Conservation (phyloP, 169 alveolate species). For the Babesia caballi region DNA sequence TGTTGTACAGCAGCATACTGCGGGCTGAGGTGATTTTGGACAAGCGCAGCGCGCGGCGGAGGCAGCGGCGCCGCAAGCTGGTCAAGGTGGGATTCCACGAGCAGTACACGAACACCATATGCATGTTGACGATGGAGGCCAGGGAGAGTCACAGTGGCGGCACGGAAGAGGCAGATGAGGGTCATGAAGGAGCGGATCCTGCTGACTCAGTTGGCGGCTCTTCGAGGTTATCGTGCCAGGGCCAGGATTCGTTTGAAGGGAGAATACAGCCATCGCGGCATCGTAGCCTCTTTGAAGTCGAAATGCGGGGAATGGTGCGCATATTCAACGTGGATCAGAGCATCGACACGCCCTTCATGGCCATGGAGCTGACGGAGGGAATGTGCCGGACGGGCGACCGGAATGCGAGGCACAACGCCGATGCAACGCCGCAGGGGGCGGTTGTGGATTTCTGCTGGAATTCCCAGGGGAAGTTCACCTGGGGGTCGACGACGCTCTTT, state of each 20-base stretch:
- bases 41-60: background rate
- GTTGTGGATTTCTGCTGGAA: conserved; percentile 52
- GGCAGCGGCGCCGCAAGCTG: background rate
- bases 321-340: conserved; percentile 49
- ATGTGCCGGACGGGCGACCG: conserved; percentile 46
- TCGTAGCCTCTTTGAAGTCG: background rate
- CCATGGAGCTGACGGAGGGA: conserved; percentile 16
- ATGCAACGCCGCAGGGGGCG: conserved; percentile 22
- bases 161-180: background rate
- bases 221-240: background rate
- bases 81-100: conserved; percentile 16
- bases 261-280: background rate
- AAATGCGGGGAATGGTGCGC: conserved; percentile 19
- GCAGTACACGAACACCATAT: conserved; percentile 5
- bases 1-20: background rate
- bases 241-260: background rate
- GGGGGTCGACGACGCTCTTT: conserved; percentile 30
- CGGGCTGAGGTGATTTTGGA: conserved; percentile 13
- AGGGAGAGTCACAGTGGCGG: background rate
- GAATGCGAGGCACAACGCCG: background rate
- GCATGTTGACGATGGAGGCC: conserved; percentile 35
- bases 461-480: background rate
- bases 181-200: background rate
- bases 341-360: conserved; percentile 25
- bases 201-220: background rate